Evolutionary conservation across 2,329 filamentous ascomycete species (phyloP).

Genomic region (Beauveria sp.): DNA sequence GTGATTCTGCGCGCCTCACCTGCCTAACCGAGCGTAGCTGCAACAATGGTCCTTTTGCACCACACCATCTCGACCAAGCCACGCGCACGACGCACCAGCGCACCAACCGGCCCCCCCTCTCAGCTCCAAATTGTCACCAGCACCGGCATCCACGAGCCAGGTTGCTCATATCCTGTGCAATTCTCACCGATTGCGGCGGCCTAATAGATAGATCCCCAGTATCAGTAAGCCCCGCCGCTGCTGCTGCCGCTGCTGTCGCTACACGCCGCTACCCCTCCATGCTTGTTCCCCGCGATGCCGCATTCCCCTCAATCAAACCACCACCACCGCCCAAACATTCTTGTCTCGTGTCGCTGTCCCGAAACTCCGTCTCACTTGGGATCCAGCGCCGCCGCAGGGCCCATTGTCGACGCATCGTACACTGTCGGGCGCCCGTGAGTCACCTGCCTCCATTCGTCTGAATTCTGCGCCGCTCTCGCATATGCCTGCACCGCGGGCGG

Average conservation of each 20-base stretch:
- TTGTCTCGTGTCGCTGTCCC: neutral
- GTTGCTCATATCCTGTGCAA: neutral
- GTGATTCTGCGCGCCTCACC: neutral
- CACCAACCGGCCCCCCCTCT: neutral
- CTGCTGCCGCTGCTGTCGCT: neutral
- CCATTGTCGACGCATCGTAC: slow-evolving; percentile 16
- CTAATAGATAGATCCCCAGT: neutral
- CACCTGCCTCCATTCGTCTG: slow-evolving; percentile 20
- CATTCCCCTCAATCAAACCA: neutral
- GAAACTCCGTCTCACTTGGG: slow-evolving; percentile 12
- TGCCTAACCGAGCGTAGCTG: slow-evolving; percentile 4
- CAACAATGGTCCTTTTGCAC: neutral
- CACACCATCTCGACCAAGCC: neutral
- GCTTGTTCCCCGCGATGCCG: too few species aligned
- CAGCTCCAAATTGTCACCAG: too few species aligned
- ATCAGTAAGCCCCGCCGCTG: neutral
- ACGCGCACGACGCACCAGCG: neutral
- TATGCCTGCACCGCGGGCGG: slow-evolving; percentile 17
- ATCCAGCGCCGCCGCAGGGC: slow-evolving; percentile 16
- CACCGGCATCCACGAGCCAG: too few species aligned
- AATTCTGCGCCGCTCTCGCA: slow-evolving; percentile 14
- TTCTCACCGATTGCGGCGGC: neutral
- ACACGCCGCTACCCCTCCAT: too few species aligned
- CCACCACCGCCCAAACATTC: too few species aligned
- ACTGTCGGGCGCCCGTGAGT: slow-evolving; percentile 20